These are phyloP conservation scores for Paraphysoderma sedebokerense DNA, from an alignment of 371 early-diverging fungal species.

Conservation along the genomic window DNA sequence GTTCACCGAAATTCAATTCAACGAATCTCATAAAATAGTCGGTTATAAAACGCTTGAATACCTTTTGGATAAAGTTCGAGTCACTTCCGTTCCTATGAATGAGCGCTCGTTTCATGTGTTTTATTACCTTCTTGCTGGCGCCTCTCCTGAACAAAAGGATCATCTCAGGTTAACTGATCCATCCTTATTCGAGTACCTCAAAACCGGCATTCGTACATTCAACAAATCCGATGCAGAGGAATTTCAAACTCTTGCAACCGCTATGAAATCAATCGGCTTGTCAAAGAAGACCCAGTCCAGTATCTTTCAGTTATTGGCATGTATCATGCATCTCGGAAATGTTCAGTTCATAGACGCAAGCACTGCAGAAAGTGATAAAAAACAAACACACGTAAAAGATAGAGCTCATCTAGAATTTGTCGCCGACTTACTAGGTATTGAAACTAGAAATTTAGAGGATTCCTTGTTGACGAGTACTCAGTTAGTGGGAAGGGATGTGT, in stretches of 20 bases:
- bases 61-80: constrained; percentile 40
- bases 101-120: constrained; percentile 47
- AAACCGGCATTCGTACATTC: not conserved
- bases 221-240: not conserved
- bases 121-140: constrained; percentile 27
- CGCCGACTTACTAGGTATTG: constrained; percentile 72
- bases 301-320: constrained; percentile 68
- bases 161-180: constrained; percentile 10
- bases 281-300: constrained; percentile 57
- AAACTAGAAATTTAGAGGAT: constrained; percentile 55
- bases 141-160: constrained; percentile 13
- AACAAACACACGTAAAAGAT: constrained; percentile 47
- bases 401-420: constrained; percentile 56
- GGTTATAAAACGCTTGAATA: constrained; percentile 31
- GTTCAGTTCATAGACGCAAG: constrained; percentile 58
- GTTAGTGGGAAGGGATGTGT: constrained; percentile 19
- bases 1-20: constrained; percentile 33
- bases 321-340: constrained; percentile 82
- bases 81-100: constrained; percentile 16
- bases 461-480: constrained; percentile 74
- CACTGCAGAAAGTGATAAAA: constrained; percentile 35
- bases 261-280: constrained; percentile 66
- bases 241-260: constrained; percentile 1
- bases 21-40: constrained; percentile 18
- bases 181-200: constrained; percentile 10